Conservation (phyloP, 1,139 yeast species). For the Candida tunisiensis region DNA sequence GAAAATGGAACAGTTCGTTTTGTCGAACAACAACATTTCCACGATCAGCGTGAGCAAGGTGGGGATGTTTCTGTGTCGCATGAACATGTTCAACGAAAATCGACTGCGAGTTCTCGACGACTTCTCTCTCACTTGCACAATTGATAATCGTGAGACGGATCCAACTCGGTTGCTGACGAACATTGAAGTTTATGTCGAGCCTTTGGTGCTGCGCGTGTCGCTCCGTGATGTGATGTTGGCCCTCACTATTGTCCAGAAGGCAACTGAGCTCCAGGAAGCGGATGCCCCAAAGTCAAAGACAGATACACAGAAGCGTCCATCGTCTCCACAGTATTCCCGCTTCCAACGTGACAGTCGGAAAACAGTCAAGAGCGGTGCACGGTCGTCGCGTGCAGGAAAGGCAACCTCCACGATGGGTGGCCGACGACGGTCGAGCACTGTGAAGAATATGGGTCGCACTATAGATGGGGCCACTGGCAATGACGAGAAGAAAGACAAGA, state of each 20-base stretch:
- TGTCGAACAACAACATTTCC: conserved; percentile 46
- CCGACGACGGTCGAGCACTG: background rate
- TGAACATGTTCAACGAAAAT: conserved; percentile 46
- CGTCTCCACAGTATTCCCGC: no score
- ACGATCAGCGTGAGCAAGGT: conserved; percentile 47
- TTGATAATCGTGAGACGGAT: conserved; percentile 56
- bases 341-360: background rate
- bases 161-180: conserved; percentile 39
- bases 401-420: no score
- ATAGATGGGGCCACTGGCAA: no score
- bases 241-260: conserved; percentile 50
- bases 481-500: no score
- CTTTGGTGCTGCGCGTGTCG: conserved; percentile 65
- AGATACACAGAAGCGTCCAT: conserved; percentile 3
- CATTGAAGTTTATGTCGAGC: conserved; percentile 62
- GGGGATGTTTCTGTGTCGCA: conserved; percentile 72
- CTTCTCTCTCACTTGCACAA: conserved; percentile 60
- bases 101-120: conserved; percentile 73
- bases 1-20: conserved; percentile 62
- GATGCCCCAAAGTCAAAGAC: conserved; percentile 8
- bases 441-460: no score
- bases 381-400: no score
- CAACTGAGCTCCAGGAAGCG: conserved; percentile 30
- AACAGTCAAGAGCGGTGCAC: background rate
- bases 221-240: conserved; percentile 79